Evolutionary conservation across 192 early-diverging fungal genomes (phyloP), one percentile per base, ranked within the genome.

Genomic region (Backusella macrospora): DNA sequence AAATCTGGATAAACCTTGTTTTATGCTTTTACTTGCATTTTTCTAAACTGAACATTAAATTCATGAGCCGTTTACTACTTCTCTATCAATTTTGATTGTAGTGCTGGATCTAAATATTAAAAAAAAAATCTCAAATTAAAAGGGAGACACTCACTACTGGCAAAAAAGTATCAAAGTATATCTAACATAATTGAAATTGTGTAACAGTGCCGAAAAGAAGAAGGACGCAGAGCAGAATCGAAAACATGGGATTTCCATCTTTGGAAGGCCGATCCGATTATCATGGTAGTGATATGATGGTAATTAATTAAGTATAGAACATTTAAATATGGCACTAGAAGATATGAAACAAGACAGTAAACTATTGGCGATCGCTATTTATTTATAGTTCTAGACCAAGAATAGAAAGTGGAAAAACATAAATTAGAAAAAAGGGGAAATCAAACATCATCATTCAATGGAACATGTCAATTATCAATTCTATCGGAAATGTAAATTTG

Each of bases 401-500:
- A 59, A 59, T 59, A 59, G 52, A 59, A 59, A 59, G 18, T 59
- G 10, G 13, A 59, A 59, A 23, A 59, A 26, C 52, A 59, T 59
- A 59, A 59, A 26, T 18, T 59, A 59, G 52, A 59, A 59, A 52
- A 48, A 59, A 59, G 52, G 52, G 52, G 52, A 59, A 59, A 59
- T 59, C 52, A 59, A 59, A 5, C 52, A 59, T 9, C 52, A 59
- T 59, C 52, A 59, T 59, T 59, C 63, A 65, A 38, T 65, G 14
- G 63, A 65, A 38, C 63, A 38, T 65, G 63, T 65, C 63, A 38
- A 13, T 63, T 63, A 63, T 63, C 26, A 37, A 39, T 38, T 59
- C 52, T 59, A 59, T 59, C 52, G 52, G 52, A 23, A 59, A 59
- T 59, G 52, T 59, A 59, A 59, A 59, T 59, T 59, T 59, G 52